These are phyloP conservation scores for Knufia fluminis DNA, from an alignment of 2,329 filamentous ascomycete genomes.

Conservation along the genomic window DNA sequence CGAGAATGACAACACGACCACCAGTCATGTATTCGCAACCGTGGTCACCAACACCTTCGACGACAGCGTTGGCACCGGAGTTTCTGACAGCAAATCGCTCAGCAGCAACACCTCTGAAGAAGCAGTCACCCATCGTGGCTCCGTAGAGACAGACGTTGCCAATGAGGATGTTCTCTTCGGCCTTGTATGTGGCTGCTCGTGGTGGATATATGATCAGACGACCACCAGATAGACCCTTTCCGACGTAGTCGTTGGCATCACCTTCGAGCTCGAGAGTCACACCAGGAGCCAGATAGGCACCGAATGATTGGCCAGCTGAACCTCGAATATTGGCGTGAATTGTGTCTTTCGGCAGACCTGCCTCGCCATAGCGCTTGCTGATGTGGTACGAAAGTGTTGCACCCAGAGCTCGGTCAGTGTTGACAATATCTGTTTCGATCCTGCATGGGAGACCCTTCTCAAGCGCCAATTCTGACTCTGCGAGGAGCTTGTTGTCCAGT, in stretches of 20 bases:
- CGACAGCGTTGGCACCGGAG: constrained; percentile 89
- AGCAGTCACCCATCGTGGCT: constrained; percentile 81
- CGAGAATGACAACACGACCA: constrained; percentile 78
- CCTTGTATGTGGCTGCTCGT: constrained; percentile 82
- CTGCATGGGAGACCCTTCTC: constrained; percentile 89
- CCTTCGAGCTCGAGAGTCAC: constrained; percentile 91
- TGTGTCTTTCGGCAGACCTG: constrained; percentile 80
- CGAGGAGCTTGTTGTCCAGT: constrained; percentile 93
- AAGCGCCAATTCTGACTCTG: constrained; percentile 85
- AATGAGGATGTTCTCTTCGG: constrained; percentile 88
- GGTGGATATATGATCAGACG: constrained; percentile 89
- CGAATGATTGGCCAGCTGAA: constrained; percentile 92
- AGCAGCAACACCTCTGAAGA: constrained; percentile 93
- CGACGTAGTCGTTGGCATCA: constrained; percentile 93
- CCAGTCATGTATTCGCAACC: constrained; percentile 99
- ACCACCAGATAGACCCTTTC: constrained; percentile 89
- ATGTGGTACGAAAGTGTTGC: constrained; percentile 94
- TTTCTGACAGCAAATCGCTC: constrained; percentile 96
- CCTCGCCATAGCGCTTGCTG: constrained; percentile 82
- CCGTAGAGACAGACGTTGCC: constrained; percentile 95
- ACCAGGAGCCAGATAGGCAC: constrained; percentile 86
- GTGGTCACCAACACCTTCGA: constrained; percentile 93
- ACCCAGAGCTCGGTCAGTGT: constrained; percentile 88
- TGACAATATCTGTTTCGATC: constrained; percentile 92
- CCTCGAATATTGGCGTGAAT: constrained; percentile 95